Evolutionary conservation across 352 stramenopile species (phyloP), one percentile per base, ranked within the genome.

Genomic region (Bremia lactucae): DNA sequence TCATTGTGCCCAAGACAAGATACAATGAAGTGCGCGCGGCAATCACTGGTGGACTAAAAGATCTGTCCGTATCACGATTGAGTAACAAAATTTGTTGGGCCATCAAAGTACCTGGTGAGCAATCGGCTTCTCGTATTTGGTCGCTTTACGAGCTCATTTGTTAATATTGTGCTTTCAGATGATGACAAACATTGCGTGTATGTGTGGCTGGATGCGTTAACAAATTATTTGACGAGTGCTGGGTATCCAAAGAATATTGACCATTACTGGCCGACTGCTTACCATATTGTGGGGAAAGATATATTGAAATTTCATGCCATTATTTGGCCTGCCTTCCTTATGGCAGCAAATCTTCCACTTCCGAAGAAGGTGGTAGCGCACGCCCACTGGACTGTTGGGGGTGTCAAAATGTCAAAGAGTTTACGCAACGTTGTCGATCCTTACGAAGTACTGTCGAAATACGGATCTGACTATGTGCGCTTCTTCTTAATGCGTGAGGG

Each of bases 361-460:
- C 96, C 96, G 2, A 93, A 95, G 49, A 77, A 82, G 26, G 79
- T 99, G 19, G 95, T 98, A 54, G 95, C 95, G 9, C 96, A 99
- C 61, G 95, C 91, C 7, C 97, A 97, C 77, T 99, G 95, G 96
- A 99, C 95, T 3, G 96, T 97, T 31, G 88, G 97, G 36, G 89
- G 94, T 36, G 80, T 97, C 46, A 99, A 99, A 68, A 99, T 99
- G 70, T 98, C 88, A 38, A 99, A 99, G 66, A 98, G 89, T 34
- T 58, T 98, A 1, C 95, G 96, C 7, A 99, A 99, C 71, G 94
- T 98, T 9, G 89, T 99, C 43, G 86, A 98, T 38, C 96, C 96
- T 15, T 59, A 95, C 13, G 69, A 94, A 6, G 65, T 98, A 24
- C 67, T 98, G 7, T 57, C 83, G 21, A 88, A 72, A 43, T 98